phyloP scores from a whole-genome alignment of 371 early-diverging fungal genomes.

The Paramicrosporidium saccamoebae region DNA sequence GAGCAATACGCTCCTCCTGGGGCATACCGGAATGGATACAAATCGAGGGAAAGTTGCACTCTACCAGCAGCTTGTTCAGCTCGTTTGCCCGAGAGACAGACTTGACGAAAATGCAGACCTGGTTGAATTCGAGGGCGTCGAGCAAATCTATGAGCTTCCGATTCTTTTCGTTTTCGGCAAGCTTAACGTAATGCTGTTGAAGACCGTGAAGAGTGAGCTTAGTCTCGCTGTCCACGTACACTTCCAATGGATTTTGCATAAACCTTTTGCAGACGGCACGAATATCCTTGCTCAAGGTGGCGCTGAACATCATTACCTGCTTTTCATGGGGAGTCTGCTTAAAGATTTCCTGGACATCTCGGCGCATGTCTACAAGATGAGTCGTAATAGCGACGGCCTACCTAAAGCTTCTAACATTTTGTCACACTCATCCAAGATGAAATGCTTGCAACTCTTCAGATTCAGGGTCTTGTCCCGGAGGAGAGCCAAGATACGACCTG shows the following conservation, averaged over 20 bases:
- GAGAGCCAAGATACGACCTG: slow-evolving; percentile 78
- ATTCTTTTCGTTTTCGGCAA: slow-evolving; percentile 64
- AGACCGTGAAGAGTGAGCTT: slow-evolving; percentile 90
- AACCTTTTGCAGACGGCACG: slow-evolving; percentile 76
- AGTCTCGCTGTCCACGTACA: slow-evolving; percentile 91
- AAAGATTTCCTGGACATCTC: slow-evolving; percentile 88
- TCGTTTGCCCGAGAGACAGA: slow-evolving; percentile 56
- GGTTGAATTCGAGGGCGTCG: slow-evolving; percentile 76
- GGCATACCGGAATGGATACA: slow-evolving; percentile 66
- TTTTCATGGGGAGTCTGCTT: slow-evolving; percentile 68
- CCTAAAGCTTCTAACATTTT: slow-evolving; percentile 68
- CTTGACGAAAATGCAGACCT: slow-evolving; percentile 89
- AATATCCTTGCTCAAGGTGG: slow-evolving; percentile 71
- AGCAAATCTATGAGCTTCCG: slow-evolving; percentile 70
- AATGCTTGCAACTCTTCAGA: slow-evolving; percentile 53
- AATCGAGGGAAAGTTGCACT: slow-evolving; percentile 73
- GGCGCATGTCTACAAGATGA: slow-evolving; percentile 89
- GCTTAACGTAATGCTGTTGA: slow-evolving; percentile 68
- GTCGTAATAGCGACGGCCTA: too few relatives aligned
- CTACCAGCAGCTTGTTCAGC: slow-evolving; percentile 47
- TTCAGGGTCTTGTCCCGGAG: slow-evolving; percentile 43
- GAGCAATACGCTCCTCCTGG: slow-evolving; percentile 62
- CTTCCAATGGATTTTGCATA: slow-evolving; percentile 85
- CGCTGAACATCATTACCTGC: slow-evolving; percentile 94
- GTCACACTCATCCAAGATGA: slow-evolving; percentile 98